Base-by-base conservation (phyloP, 2,329 filamentous ascomycete genomes). In the Clarireedia sp. region DNA sequence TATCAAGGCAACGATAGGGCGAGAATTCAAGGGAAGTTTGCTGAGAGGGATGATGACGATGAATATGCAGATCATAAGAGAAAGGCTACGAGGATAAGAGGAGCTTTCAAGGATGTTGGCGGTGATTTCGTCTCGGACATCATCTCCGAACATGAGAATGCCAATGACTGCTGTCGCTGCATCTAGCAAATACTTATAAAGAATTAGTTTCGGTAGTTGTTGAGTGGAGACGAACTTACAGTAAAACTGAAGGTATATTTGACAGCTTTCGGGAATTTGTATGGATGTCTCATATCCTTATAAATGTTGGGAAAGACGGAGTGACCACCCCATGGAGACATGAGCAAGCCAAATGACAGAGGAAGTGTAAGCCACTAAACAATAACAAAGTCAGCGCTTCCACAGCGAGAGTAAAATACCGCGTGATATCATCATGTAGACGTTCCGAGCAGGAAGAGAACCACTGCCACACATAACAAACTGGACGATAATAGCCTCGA, bases 21-120 rank as follows among this genome's bases (percentile, higher is more conserved):
- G 86, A 8, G 88, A 86, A 68, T 91, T 95, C 37, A 96, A 76
- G 0, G 91, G 90, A n/a, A 96, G 84, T 72, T 99, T 99, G 37
- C 92, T 96, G 51, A 99, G 75, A 0, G 92, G 94, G 60, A 97
- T 96, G 67, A 96, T 90, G 66, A 87, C 87, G 63, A 97, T 88
- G 70, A 91, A 92, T 59, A 89, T 75, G 61, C 90, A 90, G 70
- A 96, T 87, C 62, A 92, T 75, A 47, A 92, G 73, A n/a, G 84
- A 89, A 41, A 95, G 71, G 1, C 75, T 78, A 12, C 80, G 74
- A 0, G 92, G 89, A 68, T 95, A 96, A 53, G 85, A 86, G 5
- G 78, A 71, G 1, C 83, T 86, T 51, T 79, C 76, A 61, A 97
- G 81, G 58, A 99, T 86, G 72, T 96, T 97, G 66, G 87, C 86